Evolutionary conservation across 2,329 filamentous ascomycete genomes (phyloP).

Genomic region (Talaromyces verruculosus): DNA sequence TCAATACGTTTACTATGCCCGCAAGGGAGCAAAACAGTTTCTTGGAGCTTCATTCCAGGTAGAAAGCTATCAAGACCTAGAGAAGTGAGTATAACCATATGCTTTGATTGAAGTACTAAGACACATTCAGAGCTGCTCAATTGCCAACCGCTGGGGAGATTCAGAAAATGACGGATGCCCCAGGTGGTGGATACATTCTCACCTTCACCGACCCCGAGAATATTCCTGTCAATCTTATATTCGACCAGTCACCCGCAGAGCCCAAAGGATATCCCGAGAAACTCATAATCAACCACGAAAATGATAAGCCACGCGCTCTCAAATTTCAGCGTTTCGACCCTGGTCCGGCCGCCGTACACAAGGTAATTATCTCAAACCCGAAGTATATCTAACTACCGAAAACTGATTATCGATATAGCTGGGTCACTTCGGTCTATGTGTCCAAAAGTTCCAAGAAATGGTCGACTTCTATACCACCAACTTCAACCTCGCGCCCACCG

Average conservation of each 20-base stretch:
- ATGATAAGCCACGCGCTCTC: slow-evolving; percentile 31
- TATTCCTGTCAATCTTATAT: slow-evolving; percentile 43
- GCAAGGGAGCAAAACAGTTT: slow-evolving; percentile 41
- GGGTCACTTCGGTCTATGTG: slow-evolving; percentile 33
- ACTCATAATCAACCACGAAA: slow-evolving; percentile 30
- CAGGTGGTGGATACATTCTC: slow-evolving; percentile 42
- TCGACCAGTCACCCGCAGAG: slow-evolving; percentile 35
- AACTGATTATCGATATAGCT: slow-evolving; percentile 23
- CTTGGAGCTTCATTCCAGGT: slow-evolving; percentile 48
- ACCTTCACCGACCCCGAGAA: slow-evolving; percentile 44
- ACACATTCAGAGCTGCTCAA: neutral
- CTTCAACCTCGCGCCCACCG: slow-evolving; percentile 35
- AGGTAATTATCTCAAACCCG: slow-evolving; percentile 24
- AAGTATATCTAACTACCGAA: neutral
- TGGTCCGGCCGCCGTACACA: slow-evolving; percentile 35
- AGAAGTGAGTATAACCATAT: slow-evolving; percentile 33
- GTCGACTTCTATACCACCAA: slow-evolving; percentile 32
- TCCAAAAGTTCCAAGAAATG: slow-evolving; percentile 28
- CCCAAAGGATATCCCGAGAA: slow-evolving; percentile 25
- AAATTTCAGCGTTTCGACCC: slow-evolving; percentile 33
- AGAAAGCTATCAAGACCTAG: slow-evolving; percentile 44
- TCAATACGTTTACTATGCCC: slow-evolving; percentile 28
- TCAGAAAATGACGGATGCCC: slow-evolving; percentile 29
- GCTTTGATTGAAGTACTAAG: neutral
- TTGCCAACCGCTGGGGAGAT: neutral